These are phyloP conservation scores for Cytospora piceicola DNA, from an alignment of 2,329 filamentous ascomycete genomes.

Conservation along the genomic window DNA sequence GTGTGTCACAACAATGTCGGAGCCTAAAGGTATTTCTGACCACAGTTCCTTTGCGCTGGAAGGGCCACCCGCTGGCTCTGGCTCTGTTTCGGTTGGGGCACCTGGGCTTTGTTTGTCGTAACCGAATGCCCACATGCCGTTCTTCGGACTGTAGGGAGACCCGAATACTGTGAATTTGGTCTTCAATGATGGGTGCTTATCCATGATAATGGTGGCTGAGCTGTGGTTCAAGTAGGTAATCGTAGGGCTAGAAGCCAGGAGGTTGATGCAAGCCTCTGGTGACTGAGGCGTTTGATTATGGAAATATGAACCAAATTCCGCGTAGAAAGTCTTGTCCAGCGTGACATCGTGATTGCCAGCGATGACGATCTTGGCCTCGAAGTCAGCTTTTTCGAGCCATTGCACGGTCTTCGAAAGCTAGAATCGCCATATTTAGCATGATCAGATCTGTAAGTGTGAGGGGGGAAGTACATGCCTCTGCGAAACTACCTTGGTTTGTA, in stretches of 20 bases:
- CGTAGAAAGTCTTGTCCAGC: slow-evolving; percentile 67
- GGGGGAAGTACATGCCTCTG: slow-evolving; percentile 47
- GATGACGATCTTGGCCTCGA: slow-evolving; percentile 71
- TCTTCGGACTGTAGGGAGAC: slow-evolving; percentile 66
- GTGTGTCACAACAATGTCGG: slow-evolving; percentile 72
- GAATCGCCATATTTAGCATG: not conserved
- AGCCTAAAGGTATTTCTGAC: slow-evolving; percentile 62
- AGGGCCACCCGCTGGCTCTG: not conserved
- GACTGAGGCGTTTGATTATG: slow-evolving; percentile 62
- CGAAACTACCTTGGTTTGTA: slow-evolving; percentile 70
- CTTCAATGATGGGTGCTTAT: slow-evolving; percentile 55
- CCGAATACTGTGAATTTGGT: slow-evolving; percentile 71
- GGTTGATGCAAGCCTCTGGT: slow-evolving; percentile 53
- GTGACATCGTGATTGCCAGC: slow-evolving; percentile 79
- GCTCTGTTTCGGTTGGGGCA: slow-evolving; percentile 10
- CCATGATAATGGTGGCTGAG: slow-evolving; percentile 57
- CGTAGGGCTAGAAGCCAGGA: slow-evolving; percentile 57
- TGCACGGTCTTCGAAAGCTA: slow-evolving; percentile 62
- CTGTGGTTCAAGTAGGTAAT: slow-evolving; percentile 70
- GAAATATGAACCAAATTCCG: slow-evolving; percentile 54
- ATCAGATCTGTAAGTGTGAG: no score
- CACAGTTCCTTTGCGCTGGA: slow-evolving; percentile 50
- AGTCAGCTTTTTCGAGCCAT: slow-evolving; percentile 71
- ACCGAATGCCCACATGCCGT: slow-evolving; percentile 68
- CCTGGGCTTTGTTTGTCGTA: slow-evolving; percentile 47